Conservation (phyloP, 345 rosid genomes). For the Gossypium turneri region DNA sequence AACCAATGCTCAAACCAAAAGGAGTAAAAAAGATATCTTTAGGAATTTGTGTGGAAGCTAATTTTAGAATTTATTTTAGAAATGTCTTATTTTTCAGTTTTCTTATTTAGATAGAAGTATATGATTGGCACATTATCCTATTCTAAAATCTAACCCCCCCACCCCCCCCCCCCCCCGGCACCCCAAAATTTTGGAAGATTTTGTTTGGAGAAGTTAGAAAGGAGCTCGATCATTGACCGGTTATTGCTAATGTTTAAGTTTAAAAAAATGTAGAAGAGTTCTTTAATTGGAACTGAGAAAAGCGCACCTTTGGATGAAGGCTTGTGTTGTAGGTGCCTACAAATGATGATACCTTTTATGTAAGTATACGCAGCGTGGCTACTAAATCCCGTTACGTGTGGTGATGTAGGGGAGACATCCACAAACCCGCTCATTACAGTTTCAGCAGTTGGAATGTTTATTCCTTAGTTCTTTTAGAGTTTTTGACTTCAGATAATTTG, state of each 20-base stretch:
- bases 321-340: no score
- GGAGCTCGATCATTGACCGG: background rate
- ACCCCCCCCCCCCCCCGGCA: fast-evolving
- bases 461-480: background rate
- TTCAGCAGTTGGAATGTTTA: background rate
- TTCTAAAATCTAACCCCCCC: background rate
- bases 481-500: background rate
- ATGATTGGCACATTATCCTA: background rate
- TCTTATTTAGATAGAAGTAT: background rate
- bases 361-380: no score
- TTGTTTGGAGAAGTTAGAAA: background rate
- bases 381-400: no score
- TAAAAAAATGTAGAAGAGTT: no score
- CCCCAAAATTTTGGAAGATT: background rate
- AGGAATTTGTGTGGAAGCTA: background rate
- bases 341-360: no score
- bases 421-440: background rate
- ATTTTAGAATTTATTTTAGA: background rate
- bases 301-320: no score
- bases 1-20: background rate
- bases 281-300: no score
- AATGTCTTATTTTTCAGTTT: background rate
- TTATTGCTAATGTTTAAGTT: no score
- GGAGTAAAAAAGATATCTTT: background rate
- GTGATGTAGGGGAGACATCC: no score